Conservation (phyloP, 768 basidiomycete genomes). For the Pulveroboletus sp. region DNA sequence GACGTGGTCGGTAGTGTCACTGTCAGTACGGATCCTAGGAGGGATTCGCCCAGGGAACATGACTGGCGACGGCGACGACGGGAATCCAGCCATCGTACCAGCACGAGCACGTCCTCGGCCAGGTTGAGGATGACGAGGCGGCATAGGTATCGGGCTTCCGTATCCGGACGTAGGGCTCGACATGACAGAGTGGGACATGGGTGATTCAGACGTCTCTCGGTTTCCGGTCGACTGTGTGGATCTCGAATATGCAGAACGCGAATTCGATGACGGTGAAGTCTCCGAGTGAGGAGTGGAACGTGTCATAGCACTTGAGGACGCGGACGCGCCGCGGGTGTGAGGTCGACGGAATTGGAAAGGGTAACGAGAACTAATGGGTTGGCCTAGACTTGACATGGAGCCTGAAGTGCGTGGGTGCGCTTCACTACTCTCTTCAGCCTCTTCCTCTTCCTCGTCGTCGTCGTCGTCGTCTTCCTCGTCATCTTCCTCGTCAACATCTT, state of each 20-base stretch:
- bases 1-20: conserved; percentile 26
- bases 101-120: conserved; percentile 38
- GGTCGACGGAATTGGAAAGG: conserved; percentile 64
- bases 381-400: conserved; percentile 84
- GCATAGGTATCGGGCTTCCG: conserved; percentile 44
- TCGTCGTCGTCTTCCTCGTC: conserved; percentile 25
- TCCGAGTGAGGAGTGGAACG: conserved; percentile 38
- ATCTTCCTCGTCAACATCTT: conserved; percentile 7
- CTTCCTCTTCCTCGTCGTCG: conserved; percentile 39
- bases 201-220: conserved; percentile 54
- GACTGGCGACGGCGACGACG: conserved; percentile 37
- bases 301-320: conserved; percentile 41
- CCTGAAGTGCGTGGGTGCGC: conserved; percentile 69
- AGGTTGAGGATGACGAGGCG: conserved; percentile 43
- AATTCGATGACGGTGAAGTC: conserved; percentile 37
- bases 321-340: conserved; percentile 39
- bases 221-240: conserved; percentile 65
- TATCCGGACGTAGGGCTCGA: conserved; percentile 37
- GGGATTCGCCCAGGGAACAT: conserved; percentile 26
- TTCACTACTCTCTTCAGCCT: conserved; percentile 39
- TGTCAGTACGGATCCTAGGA: conserved; percentile 27
- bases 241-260: conserved; percentile 38
- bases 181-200: conserved; percentile 43
- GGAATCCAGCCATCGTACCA: conserved; percentile 37
- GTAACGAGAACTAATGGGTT: conserved; percentile 67